Base-by-base conservation (phyloP, 2,329 filamentous ascomycete species). In the Rhytidhysteron rufulum region DNA sequence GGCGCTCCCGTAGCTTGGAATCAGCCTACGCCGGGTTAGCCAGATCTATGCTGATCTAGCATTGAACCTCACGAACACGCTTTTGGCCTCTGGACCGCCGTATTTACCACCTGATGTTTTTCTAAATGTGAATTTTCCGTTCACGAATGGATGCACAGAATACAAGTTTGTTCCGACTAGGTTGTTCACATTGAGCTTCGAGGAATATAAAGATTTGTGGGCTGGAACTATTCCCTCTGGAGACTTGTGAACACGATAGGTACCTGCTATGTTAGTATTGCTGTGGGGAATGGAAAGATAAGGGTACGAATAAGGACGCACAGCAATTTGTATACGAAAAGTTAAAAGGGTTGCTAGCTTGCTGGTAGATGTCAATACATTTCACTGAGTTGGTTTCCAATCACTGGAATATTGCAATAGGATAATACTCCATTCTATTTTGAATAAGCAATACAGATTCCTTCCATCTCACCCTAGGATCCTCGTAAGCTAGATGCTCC, bases 81-180 rank as follows among this genome's bases (percentile, higher is more conserved):
- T 87, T 29, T 55, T 83, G 20, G 68, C 61, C 2, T 70, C 74
- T 0, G 80, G 80, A 29, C 69, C 69, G 29, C 83, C 84, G 0
- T 86, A 83, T 54, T 69, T 87, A 3, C 82, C 83, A 0, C 52
- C 67, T 0, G 71, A 74, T 33, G 71, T 78, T 3, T 85, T 74
- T 58, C 71, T 87, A 22, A 87, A 86, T 49, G 81, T 87, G 51
- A 87, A 87, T 65, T 85, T 84, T 53, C 79, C 79, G 4, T 63
- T 56, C 2, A 61, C 65, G 5, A 69, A 58, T 0, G 58, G 61
- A 37, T 86, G 83, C 64, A 70, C 66, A 10, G 65, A 81, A 39
- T 84, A 85, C 70, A 72, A 74, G 50, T 88, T 78, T 60, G 76
- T 86, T 4, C 64, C 86, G 22, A 80, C 71, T 34, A 72, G 83